Evolutionary conservation across 768 basidiomycete species (phyloP).

Genomic region (Rhizopogon roseolus): DNA sequence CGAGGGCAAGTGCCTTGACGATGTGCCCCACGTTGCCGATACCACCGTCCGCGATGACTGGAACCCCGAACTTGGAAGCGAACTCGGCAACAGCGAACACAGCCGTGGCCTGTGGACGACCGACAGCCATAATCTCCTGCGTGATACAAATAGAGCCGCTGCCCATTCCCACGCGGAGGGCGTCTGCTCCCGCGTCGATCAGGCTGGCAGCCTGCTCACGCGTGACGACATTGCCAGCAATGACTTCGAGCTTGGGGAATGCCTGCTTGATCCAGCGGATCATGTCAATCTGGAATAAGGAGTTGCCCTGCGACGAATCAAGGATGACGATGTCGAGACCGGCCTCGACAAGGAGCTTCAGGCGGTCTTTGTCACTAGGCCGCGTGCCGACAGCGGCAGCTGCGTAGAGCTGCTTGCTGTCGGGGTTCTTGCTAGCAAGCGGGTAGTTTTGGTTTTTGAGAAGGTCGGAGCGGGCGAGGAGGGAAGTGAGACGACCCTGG

Average conservation of each 20-base stretch:
- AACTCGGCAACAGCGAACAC: conserved; percentile 97
- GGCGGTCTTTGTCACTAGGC: conserved; percentile 79
- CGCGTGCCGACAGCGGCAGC: conserved; percentile 96
- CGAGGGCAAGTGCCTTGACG: conserved; percentile 92
- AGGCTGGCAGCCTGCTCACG: conserved; percentile 94
- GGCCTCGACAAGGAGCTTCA: conserved; percentile 83
- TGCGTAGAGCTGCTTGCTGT: conserved; percentile 92
- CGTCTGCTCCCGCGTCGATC: conserved; percentile 93
- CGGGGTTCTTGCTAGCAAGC: conserved; percentile 85
- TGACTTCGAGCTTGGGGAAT: conserved; percentile 84
- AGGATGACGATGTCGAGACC: conserved; percentile 93
- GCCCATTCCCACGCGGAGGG: conserved; percentile 95
- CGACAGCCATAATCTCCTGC: conserved; percentile 99
- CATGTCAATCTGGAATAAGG: conserved; percentile 91
- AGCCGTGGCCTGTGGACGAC: conserved; percentile 96
- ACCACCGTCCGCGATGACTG: conserved; percentile 96
- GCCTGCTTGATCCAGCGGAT: conserved; percentile 87
- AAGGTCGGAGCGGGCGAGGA: conserved; percentile 94
- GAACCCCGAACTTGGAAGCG: conserved; percentile 87
- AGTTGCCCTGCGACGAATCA: conserved; percentile 97
- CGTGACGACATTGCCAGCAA: conserved; percentile 97
- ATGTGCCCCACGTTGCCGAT: conserved; percentile 95
- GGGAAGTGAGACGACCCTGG: conserved; percentile 63
- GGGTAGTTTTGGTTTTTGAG: conserved; percentile 98
- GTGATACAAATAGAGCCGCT: conserved; percentile 99